Conservation (phyloP, 169 alveolate species). For the Condylostoma magnum region DNA sequence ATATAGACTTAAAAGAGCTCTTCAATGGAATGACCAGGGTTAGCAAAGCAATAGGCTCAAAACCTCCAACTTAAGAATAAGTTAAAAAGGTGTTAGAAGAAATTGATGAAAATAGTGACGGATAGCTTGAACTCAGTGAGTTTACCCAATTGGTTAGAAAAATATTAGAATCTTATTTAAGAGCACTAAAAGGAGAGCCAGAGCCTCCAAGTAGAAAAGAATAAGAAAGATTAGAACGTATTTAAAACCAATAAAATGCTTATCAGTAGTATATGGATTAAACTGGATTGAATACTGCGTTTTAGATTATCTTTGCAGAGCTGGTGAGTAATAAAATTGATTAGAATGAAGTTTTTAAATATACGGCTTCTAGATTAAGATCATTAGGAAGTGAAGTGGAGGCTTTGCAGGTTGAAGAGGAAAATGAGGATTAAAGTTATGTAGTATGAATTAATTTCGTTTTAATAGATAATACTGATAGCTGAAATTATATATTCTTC, state of each 20-base stretch:
- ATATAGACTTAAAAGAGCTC: constrained; percentile 11
- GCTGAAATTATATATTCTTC: too few species aligned
- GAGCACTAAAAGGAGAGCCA: background rate
- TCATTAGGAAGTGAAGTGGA: constrained; percentile 77
- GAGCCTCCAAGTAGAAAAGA: background rate
- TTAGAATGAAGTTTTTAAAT: constrained; percentile 69
- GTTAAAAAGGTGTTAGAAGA: background rate
- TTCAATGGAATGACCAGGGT: background rate
- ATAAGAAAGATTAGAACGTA: background rate
- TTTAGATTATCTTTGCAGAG: constrained; percentile 79
- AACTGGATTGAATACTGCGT: constrained; percentile 72
- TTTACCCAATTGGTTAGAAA: background rate
- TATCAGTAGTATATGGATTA: constrained; percentile 75
- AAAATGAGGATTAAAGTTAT: too few species aligned
- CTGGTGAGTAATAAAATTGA: constrained; percentile 64
- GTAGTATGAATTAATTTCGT: too few species aligned
- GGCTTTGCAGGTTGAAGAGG: too few species aligned
- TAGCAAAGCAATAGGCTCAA: background rate
- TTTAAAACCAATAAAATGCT: constrained; percentile 7
- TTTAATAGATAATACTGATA: too few species aligned
- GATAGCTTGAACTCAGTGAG: background rate
- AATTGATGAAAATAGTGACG: constrained; percentile 7
- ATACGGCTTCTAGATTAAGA: constrained; percentile 80
- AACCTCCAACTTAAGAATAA: background rate
- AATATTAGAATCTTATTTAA: background rate